Percentiles rank a stretch among this genome's conserved stretches.
Conservation (phyloP, 129 eudicot species). For the Pseudognaphalium luteoalbum region DNA sequence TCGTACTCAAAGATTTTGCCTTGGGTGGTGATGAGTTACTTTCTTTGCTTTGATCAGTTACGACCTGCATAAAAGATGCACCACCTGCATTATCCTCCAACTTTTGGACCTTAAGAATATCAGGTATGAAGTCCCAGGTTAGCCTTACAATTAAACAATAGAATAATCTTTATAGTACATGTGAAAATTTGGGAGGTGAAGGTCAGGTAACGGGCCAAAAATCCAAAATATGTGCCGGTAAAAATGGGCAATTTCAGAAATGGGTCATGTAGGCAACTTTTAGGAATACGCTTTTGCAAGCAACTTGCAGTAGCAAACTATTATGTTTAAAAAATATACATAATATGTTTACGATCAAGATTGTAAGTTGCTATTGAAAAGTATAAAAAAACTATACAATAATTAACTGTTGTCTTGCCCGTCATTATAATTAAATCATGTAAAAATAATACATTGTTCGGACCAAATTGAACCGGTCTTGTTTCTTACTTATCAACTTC, state of each 20-base stretch:
- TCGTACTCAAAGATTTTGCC: conserved; percentile 30
- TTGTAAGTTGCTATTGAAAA: too few species aligned
- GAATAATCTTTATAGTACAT: not conserved
- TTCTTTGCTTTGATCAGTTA: conserved; percentile 43
- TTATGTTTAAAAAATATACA: too few species aligned
- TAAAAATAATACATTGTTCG: not conserved
- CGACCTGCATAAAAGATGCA: conserved; percentile 22
- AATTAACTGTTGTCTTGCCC: not conserved
- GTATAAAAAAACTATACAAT: too few species aligned
- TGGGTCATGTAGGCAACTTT: not conserved
- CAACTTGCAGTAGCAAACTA: not conserved
- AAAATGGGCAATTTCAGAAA: not conserved
- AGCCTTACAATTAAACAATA: not conserved
- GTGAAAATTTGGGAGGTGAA: not conserved
- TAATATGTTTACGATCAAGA: too few species aligned
- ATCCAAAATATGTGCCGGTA: not conserved
- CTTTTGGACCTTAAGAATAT: conserved; percentile 36
- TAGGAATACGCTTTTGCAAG: not conserved
- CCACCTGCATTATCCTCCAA: conserved; percentile 27
- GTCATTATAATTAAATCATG: not conserved
- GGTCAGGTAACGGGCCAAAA: not conserved
- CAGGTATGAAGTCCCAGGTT: conserved; percentile 16
- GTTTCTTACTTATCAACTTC: not conserved
- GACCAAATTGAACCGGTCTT: not conserved
- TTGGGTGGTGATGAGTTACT: conserved; percentile 35